Conservation (phyloP, 805 yeast genomes). For the Zygosaccharomyces siamensis region DNA sequence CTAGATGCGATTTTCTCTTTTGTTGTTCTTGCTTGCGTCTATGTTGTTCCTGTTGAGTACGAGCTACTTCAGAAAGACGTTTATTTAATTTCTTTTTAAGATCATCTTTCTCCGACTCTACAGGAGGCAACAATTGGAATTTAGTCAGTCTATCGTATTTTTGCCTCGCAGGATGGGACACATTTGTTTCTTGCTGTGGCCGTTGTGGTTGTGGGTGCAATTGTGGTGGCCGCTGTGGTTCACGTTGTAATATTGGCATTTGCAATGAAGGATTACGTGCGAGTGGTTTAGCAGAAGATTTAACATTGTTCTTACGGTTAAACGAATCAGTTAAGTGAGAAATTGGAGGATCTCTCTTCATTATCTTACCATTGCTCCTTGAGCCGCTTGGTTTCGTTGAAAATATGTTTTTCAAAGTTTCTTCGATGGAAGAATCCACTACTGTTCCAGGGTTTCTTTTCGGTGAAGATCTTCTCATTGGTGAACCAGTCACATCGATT, state of each 20-base stretch:
- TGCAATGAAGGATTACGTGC: background rate
- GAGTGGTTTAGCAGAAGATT: background rate
- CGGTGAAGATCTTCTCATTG: constrained; percentile 23
- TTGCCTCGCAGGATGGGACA: background rate
- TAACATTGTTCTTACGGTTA: background rate
- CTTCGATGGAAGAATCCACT: constrained; percentile 24
- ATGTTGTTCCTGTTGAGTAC: constrained; percentile 31
- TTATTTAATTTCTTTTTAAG: constrained; percentile 29
- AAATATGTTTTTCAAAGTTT: constrained; percentile 29
- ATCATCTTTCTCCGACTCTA: constrained; percentile 25
- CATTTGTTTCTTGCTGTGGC: too few species aligned
- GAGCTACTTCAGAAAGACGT: constrained; percentile 31
- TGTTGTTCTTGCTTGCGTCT: constrained; percentile 26
- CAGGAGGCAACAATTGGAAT: constrained; percentile 27
- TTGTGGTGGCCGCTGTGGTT: background rate
- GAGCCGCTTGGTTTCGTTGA: constrained; percentile 10
- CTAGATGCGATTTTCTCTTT: constrained; percentile 27
- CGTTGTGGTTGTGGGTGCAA: background rate
- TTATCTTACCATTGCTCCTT: background rate
- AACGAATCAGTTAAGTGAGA: background rate
- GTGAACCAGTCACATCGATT: constrained; percentile 31
- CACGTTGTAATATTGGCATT: background rate
- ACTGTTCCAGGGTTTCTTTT: constrained; percentile 7
- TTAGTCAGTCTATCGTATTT: constrained; percentile 27
- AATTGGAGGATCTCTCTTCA: background rate